These are phyloP conservation scores for Apiospora kogelbergensis DNA, from an alignment of 2,329 filamentous ascomycete species.

Conservation along the genomic window DNA sequence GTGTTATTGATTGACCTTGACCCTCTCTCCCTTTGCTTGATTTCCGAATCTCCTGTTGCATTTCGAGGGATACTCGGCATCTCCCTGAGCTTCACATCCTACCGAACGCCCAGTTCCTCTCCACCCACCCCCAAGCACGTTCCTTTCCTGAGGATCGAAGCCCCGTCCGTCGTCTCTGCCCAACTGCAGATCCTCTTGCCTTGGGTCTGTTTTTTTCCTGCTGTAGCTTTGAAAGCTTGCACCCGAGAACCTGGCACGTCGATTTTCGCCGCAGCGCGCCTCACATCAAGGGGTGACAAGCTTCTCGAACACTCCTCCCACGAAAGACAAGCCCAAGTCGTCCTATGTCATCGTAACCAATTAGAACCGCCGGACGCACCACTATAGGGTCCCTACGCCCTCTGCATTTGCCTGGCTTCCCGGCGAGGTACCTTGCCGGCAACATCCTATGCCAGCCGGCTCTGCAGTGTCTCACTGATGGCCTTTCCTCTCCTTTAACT, in stretches of 20 bases:
- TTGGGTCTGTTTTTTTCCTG: constrained; percentile 19
- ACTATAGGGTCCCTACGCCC: constrained; percentile 13
- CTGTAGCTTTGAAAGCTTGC: constrained; percentile 22
- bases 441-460: constrained; percentile 24
- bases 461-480: constrained; percentile 24
- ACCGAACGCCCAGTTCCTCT: constrained; percentile 31
- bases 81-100: constrained; percentile 22
- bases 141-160: constrained; percentile 20
- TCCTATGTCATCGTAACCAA: constrained; percentile 11
- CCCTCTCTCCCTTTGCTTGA: constrained; percentile 23
- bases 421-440: constrained; percentile 17
- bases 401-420: constrained; percentile 12
- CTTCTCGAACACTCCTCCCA: constrained; percentile 10
- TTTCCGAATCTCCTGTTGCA: constrained; percentile 3
- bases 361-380: constrained; percentile 8
- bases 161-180: constrained; percentile 31
- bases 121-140: constrained; percentile 33
- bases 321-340: constrained; percentile 3
- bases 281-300: constrained; percentile 6
- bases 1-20: constrained; percentile 21
- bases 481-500: constrained; percentile 8
- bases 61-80: constrained; percentile 21
- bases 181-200: constrained; percentile 36
- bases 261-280: constrained; percentile 16
- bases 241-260: constrained; percentile 27